phyloP scores from a whole-genome alignment of 305 asterid genomes.

The Solanum aculeatissimum region DNA sequence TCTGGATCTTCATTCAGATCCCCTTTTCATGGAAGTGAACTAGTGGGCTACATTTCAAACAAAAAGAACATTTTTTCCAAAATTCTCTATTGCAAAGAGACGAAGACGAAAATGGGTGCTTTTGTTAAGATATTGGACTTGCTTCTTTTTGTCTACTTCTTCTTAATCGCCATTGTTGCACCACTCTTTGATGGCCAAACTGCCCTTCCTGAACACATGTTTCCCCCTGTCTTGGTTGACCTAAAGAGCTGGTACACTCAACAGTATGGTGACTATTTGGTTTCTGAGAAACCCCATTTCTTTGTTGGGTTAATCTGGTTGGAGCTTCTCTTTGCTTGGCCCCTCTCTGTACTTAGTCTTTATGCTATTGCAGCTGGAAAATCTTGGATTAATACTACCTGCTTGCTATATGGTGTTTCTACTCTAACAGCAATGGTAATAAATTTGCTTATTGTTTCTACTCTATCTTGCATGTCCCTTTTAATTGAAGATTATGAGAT shows the following conservation, averaged over 20 bases:
- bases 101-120: slow-evolving; percentile 27
- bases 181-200: slow-evolving; percentile 77
- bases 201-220: slow-evolving; percentile 52
- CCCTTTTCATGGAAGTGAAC: neutral
- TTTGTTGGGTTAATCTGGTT: slow-evolving; percentile 67
- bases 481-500: neutral
- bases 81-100: neutral
- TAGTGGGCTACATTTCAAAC: neutral
- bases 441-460: neutral
- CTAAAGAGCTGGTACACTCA: slow-evolving; percentile 58
- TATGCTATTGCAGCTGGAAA: slow-evolving; percentile 56
- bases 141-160: slow-evolving; percentile 49
- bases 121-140: slow-evolving; percentile 42
- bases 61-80: neutral
- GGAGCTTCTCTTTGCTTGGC: slow-evolving; percentile 84
- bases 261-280: slow-evolving; percentile 59
- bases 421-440: slow-evolving; percentile 57
- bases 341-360: slow-evolving; percentile 49
- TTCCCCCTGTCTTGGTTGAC: slow-evolving; percentile 49
- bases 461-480: neutral
- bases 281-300: slow-evolving; percentile 75
- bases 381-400: slow-evolving; percentile 75
- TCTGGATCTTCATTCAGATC: neutral
- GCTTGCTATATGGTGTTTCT: slow-evolving; percentile 76
- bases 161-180: slow-evolving; percentile 47